Percentiles rank a stretch among this genome's conserved stretches.
These are phyloP conservation scores for Cicer arietinum DNA, from an alignment of 306 rosid genomes.

Conservation along the genomic window DNA sequence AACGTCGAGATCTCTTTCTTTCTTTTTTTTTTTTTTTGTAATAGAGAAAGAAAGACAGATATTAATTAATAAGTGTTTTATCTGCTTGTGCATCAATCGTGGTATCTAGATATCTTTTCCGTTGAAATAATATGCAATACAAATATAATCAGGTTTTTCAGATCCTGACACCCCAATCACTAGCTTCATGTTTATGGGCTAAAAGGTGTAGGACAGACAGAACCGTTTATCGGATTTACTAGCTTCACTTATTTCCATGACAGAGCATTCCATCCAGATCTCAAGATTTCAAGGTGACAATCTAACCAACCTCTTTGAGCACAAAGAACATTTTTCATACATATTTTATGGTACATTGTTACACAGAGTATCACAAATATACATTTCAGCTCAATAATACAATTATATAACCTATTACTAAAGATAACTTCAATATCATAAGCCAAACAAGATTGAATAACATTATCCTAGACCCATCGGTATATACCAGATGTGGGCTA, in stretches of 20 bases:
- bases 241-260: neutral
- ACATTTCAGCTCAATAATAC: slow-evolving; percentile 40
- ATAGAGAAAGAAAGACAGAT: too few relatives aligned
- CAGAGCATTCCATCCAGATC: neutral
- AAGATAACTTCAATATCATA: slow-evolving; percentile 49
- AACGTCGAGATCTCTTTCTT: too few relatives aligned
- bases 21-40: too few relatives aligned
- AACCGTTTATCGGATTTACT: too few relatives aligned
- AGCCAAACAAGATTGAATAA: slow-evolving; percentile 49
- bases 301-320: slow-evolving; percentile 5
- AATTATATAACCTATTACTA: slow-evolving; percentile 45
- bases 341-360: slow-evolving; percentile 41
- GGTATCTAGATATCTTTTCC: too few relatives aligned
- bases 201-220: too few relatives aligned
- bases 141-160: too few relatives aligned
- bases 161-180: too few relatives aligned
- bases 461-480: slow-evolving; percentile 45
- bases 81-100: too few relatives aligned
- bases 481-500: slow-evolving; percentile 39
- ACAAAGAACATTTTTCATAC: slow-evolving; percentile 38
- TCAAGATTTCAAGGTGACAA: slow-evolving; percentile 10
- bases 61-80: too few relatives aligned
- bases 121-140: too few relatives aligned
- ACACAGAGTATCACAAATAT: slow-evolving; percentile 48
- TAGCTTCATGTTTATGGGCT: too few relatives aligned